phyloP scores from a whole-genome alignment of 1,284 basidiomycete genomes.

The Quambalaria eucalypti region DNA sequence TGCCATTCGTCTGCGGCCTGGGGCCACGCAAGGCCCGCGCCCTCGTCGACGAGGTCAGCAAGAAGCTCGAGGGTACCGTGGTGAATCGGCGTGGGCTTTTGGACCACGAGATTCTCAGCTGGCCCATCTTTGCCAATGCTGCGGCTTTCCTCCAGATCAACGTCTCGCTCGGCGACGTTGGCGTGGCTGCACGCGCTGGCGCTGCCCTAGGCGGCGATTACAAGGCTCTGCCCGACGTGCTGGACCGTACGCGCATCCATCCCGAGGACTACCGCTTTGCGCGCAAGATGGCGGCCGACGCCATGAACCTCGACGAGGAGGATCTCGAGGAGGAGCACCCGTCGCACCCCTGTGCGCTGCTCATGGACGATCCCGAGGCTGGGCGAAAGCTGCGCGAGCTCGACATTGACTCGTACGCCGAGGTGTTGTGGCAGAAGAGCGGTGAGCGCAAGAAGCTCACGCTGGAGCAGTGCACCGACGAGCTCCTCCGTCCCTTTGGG shows the following conservation, averaged over 20 bases:
- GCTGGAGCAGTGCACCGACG: slow-evolving; percentile 76
- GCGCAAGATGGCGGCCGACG: slow-evolving; percentile 96
- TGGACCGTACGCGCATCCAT: slow-evolving; percentile 93
- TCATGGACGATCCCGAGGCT: slow-evolving; percentile 75
- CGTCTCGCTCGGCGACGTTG: slow-evolving; percentile 60
- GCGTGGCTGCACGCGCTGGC: slow-evolving; percentile 47
- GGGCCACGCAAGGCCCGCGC: slow-evolving; percentile 88
- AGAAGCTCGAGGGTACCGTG: slow-evolving; percentile 35
- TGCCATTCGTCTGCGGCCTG: slow-evolving; percentile 85
- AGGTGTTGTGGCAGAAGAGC: slow-evolving; percentile 57
- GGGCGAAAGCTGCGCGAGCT: slow-evolving; percentile 78
- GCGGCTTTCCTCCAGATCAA: slow-evolving; percentile 73
- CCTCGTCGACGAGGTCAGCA: slow-evolving; percentile 54
- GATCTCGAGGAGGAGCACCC: slow-evolving; percentile 39
- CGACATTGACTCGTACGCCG: slow-evolving; percentile 91
- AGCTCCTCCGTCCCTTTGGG: slow-evolving; percentile 74
- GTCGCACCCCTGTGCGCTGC: slow-evolving; percentile 49
- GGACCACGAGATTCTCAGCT: slow-evolving; percentile 21
- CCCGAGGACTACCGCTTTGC: slow-evolving; percentile 97
- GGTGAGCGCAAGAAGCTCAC: slow-evolving; percentile 66
- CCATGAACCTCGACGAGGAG: slow-evolving; percentile 62
- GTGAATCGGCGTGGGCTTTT: slow-evolving; percentile 25
- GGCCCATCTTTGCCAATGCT: slow-evolving; percentile 48
- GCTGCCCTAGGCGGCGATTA: slow-evolving; percentile 49
- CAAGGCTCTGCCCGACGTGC: slow-evolving; percentile 61